These are phyloP conservation scores for Carex arenaria DNA, from an alignment of 202 grass and related monocot species.

Conservation along the genomic window DNA sequence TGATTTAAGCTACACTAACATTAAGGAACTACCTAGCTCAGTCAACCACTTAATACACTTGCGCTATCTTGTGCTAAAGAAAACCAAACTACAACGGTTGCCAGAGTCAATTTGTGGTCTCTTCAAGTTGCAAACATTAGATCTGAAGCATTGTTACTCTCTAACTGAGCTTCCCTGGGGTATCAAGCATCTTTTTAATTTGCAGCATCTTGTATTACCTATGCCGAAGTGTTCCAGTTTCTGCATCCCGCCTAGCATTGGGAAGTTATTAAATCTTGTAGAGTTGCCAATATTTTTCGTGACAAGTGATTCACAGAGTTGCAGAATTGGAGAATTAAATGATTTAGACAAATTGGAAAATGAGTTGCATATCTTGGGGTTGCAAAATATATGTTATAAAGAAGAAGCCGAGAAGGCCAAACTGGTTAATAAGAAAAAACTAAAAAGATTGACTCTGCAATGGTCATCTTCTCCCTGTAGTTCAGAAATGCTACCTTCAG, in stretches of 20 bases:
- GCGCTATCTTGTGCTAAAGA: slow-evolving; percentile 23
- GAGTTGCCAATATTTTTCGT: slow-evolving; percentile 13
- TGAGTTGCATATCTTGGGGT: slow-evolving; percentile 28
- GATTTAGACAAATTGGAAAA: slow-evolving; percentile 30
- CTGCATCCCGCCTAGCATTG: slow-evolving; percentile 27
- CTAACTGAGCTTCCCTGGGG: slow-evolving; percentile 29
- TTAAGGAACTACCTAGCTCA: slow-evolving; percentile 17
- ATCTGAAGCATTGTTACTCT: slow-evolving; percentile 22
- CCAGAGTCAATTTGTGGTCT: slow-evolving; percentile 26
- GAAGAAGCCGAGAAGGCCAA: slow-evolving; percentile 6
- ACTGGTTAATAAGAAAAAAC: slow-evolving; percentile 14
- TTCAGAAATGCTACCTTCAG: not conserved
- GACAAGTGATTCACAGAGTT: not conserved
- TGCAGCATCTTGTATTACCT: slow-evolving; percentile 24
- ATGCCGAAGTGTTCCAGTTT: not conserved
- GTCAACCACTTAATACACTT: slow-evolving; percentile 34
- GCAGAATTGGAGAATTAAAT: slow-evolving; percentile 29
- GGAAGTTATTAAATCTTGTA: slow-evolving; percentile 20
- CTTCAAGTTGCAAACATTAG: slow-evolving; percentile 31
- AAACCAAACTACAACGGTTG: slow-evolving; percentile 25
- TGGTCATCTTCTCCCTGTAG: slow-evolving; percentile 13
- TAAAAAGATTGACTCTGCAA: slow-evolving; percentile 31
- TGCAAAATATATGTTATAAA: slow-evolving; percentile 18
- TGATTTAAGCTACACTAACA: slow-evolving; percentile 24
- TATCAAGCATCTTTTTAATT: slow-evolving; percentile 20